Evolutionary conservation across 2,329 filamentous ascomycete genomes (phyloP).

Genomic region (Aspergillus jensenii): DNA sequence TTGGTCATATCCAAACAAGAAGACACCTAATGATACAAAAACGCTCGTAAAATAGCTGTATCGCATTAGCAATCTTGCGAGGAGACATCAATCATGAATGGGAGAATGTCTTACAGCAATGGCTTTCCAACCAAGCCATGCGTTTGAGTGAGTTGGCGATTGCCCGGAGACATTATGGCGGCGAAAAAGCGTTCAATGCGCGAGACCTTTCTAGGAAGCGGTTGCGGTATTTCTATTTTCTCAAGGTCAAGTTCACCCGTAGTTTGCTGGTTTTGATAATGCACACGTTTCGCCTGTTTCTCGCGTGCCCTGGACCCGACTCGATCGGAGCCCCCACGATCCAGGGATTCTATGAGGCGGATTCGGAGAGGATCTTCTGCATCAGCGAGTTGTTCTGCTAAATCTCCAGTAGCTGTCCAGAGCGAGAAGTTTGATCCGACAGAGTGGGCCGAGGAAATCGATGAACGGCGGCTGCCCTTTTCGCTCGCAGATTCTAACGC

Average conservation of each 20-base stretch:
- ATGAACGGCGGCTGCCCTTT: conserved; percentile 54
- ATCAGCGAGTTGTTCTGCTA: conserved; percentile 85
- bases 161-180: conserved; percentile 79
- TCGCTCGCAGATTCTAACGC: conserved; percentile 45
- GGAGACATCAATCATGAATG: conserved; percentile 4
- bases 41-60: conserved; percentile 90
- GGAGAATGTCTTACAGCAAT: conserved; percentile 69
- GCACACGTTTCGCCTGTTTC: conserved; percentile 63
- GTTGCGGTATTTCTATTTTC: conserved; percentile 69
- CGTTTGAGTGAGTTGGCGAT: conserved; percentile 66
- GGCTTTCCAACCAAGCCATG: conserved; percentile 95
- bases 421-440: conserved; percentile 70
- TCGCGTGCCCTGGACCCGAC: conserved; percentile 33
- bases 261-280: conserved; percentile 59
- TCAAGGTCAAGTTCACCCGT: conserved; percentile 37
- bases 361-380: conserved; percentile 77
- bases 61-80: conserved; percentile 22
- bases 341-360: conserved; percentile 65
- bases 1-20: conserved; percentile 66
- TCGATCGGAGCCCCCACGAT: conserved; percentile 57
- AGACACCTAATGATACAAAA: conserved; percentile 63
- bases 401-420: conserved; percentile 93
- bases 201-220: conserved; percentile 62
- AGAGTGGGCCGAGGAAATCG: conserved; percentile 50
- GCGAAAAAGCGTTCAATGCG: conserved; percentile 71